These are phyloP conservation scores for Thymus mandschuricus DNA, from an alignment of 257 asterid species.

Conservation along the genomic window DNA sequence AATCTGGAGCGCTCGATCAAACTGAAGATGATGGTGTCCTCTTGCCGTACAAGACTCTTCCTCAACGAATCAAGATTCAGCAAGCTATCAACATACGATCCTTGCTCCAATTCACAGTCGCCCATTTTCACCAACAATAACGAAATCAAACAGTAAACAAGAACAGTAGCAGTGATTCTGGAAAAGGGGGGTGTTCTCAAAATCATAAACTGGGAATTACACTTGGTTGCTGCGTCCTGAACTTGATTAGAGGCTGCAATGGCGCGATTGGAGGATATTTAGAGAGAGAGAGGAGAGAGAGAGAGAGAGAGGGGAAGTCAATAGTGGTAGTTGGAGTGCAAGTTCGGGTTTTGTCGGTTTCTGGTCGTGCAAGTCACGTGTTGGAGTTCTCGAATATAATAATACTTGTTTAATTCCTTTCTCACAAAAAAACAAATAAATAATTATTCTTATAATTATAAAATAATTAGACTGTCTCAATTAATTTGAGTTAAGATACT, in stretches of 20 bases:
- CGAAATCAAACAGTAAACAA: too few relatives aligned
- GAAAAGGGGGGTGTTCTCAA: not conserved
- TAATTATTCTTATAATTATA: too few relatives aligned
- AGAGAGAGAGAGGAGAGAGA: not conserved
- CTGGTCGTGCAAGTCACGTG: not conserved
- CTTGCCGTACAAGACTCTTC: conserved; percentile 67
- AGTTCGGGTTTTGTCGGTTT: conserved; percentile 6
- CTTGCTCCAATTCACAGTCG: conserved; percentile 28
- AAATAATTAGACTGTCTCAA: too few relatives aligned
- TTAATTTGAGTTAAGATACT: too few relatives aligned
- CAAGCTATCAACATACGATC: conserved; percentile 23
- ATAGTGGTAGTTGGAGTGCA: conserved; percentile 21
- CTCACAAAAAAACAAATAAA: too few relatives aligned
- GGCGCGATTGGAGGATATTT: not conserved
- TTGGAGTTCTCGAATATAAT: too few relatives aligned
- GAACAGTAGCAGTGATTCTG: not conserved
- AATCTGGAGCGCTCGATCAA: conserved; percentile 76
- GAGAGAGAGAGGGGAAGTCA: not conserved
- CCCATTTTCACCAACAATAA: not conserved
- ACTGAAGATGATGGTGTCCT: conserved; percentile 75
- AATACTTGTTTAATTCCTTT: too few relatives aligned
- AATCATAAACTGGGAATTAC: too few relatives aligned
- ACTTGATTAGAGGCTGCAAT: not conserved
- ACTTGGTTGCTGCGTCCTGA: too few relatives aligned
- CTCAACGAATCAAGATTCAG: conserved; percentile 72